phyloP scores from a whole-genome alignment of 2,329 filamentous ascomycete genomes.

The Arthrobotrys conoides region DNA sequence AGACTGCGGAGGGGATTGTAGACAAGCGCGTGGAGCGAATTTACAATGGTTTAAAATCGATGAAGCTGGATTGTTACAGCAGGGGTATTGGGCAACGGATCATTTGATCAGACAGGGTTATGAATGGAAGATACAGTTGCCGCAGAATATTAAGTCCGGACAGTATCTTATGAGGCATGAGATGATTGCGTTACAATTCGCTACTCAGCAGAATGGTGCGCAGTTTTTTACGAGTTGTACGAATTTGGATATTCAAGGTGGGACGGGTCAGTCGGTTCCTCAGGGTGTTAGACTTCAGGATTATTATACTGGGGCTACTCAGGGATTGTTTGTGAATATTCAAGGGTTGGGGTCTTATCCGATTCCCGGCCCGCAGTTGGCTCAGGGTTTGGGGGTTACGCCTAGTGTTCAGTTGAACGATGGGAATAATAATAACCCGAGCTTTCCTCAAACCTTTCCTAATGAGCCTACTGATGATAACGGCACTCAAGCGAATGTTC shows the following conservation, averaged over 20 bases:
- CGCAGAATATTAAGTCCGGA: conserved; percentile 66
- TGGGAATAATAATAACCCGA: conserved; percentile 17
- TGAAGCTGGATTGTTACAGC: conserved; percentile 66
- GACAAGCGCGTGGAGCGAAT: conserved; percentile 67
- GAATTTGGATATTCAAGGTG: conserved; percentile 69
- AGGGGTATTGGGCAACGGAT: conserved; percentile 68
- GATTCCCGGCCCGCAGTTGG: conserved; percentile 61
- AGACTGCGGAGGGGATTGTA: conserved; percentile 68
- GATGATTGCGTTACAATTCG: conserved; percentile 70
- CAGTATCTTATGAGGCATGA: conserved; percentile 73
- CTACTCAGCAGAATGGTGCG: conserved; percentile 68
- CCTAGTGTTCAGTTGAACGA: conserved; percentile 13
- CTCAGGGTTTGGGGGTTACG: not conserved
- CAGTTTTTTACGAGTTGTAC: conserved; percentile 72
- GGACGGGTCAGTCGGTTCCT: conserved; percentile 63
- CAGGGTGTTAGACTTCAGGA: conserved; percentile 65
- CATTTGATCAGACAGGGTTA: conserved; percentile 71
- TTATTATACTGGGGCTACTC: conserved; percentile 66
- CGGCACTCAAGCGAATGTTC: not conserved
- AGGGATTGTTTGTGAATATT: conserved; percentile 62
- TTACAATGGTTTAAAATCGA: conserved; percentile 70
- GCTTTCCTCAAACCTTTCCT: not conserved
- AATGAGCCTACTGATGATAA: conserved; percentile 36
- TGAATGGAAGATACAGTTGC: conserved; percentile 68
- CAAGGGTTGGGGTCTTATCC: conserved; percentile 58